phyloP scores from a whole-genome alignment of 2,329 filamentous ascomycete genomes.

The Metarhizium album region DNA sequence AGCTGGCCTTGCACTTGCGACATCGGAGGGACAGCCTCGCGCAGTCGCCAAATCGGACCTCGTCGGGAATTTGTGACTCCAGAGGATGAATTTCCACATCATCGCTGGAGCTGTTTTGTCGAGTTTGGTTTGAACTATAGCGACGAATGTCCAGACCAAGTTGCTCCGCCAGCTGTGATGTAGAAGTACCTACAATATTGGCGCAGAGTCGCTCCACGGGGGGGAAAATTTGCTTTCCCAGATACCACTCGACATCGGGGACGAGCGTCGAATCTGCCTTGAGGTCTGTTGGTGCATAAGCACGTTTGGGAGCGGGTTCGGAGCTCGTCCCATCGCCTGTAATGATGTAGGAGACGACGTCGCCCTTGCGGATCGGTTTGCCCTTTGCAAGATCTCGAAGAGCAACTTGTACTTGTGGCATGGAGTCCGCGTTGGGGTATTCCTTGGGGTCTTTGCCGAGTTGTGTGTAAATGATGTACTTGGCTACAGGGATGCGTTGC shows the following conservation, averaged over 20 bases:
- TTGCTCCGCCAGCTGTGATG: constrained; percentile 81
- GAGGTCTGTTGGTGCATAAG: constrained; percentile 74
- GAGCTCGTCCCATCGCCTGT: constrained; percentile 59
- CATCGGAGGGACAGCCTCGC: constrained; percentile 68
- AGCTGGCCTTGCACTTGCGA: constrained; percentile 62
- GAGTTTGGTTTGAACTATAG: constrained; percentile 47
- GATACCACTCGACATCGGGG: constrained; percentile 94
- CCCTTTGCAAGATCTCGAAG: constrained; percentile 78
- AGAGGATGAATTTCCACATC: constrained; percentile 76
- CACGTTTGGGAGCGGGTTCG: constrained; percentile 74
- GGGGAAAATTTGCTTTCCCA: constrained; percentile 96
- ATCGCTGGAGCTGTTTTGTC: constrained; percentile 39
- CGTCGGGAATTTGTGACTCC: constrained; percentile 88
- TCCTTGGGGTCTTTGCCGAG: constrained; percentile 88
- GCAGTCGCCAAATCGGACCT: constrained; percentile 77
- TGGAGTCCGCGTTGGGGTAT: constrained; percentile 86
- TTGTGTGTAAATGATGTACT: constrained; percentile 97
- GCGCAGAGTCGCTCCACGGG: constrained; percentile 96
- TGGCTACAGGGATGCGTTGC: constrained; percentile 60
- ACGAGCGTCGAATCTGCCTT: constrained; percentile 65
- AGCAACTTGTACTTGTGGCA: constrained; percentile 96
- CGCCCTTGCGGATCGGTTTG: constrained; percentile 80
- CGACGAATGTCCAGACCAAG: constrained; percentile 84
- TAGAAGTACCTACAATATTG: constrained; percentile 87
- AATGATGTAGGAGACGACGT: constrained; percentile 94